Percentiles rank a stretch among this genome's conserved stretches.
Evolutionary conservation across 1,139 yeast species (phyloP).

Genomic region (Yamadazyma blattariae): DNA sequence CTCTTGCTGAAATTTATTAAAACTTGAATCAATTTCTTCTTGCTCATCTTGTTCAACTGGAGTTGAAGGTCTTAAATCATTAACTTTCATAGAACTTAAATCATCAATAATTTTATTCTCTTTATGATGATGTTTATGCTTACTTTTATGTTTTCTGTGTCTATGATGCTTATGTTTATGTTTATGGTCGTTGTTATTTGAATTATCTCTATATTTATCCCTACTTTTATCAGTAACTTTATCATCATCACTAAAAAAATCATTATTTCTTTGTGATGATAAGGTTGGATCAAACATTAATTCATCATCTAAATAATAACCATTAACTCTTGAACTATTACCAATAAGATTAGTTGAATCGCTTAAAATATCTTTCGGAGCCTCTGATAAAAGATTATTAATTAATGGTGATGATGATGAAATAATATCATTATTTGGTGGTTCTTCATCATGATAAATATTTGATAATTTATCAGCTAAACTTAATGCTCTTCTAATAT

Average conservation of each 20-base stretch:
- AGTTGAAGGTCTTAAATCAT: conserved; percentile 2
- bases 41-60: conserved; percentile 1
- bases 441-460: not conserved
- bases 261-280: not conserved
- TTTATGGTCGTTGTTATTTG: too few species aligned
- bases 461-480: not conserved
- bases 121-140: not conserved
- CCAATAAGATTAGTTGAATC: conserved; percentile 1
- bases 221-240: not conserved
- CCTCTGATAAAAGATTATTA: not conserved
- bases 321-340: not conserved
- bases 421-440: not conserved
- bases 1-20: conserved; percentile 8
- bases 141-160: not conserved
- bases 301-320: not conserved
- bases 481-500: not conserved
- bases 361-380: not conserved
- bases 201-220: too few species aligned
- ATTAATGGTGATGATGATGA: not conserved
- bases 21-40: conserved; percentile 6
- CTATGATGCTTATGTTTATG: conserved; percentile 3
- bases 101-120: conserved; percentile 5
- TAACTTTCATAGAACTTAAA: not conserved
- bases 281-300: conserved; percentile 1
- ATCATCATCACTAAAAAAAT: not conserved